phyloP scores from a whole-genome alignment of 1,139 yeast genomes.

The Taphrina betulina region DNA sequence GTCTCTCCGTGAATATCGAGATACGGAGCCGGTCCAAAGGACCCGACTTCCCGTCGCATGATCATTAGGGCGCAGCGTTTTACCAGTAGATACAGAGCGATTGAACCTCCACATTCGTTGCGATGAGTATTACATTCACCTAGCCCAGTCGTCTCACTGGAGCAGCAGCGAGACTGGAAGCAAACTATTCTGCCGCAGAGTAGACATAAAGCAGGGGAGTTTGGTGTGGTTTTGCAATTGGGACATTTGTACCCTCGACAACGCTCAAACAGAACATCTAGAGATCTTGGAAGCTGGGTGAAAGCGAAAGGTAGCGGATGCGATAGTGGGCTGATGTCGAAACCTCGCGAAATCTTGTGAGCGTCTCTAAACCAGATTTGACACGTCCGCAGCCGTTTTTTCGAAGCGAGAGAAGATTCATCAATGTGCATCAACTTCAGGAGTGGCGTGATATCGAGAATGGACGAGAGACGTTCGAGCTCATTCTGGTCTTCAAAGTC shows the following conservation, averaged over 20 bases:
- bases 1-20: conserved; percentile 84
- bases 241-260: conserved; percentile 34
- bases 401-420: neutral
- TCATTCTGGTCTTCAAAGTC: conserved; percentile 47
- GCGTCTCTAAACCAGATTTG: neutral
- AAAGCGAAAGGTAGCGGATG: conserved; percentile 29
- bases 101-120: conserved; percentile 54
- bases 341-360: neutral
- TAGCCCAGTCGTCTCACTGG: conserved; percentile 35
- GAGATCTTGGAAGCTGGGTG: conserved; percentile 34
- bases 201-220: conserved; percentile 84
- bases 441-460: conserved; percentile 54
- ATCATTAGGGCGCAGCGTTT: conserved; percentile 69
- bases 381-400: conserved; percentile 3
- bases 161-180: conserved; percentile 59
- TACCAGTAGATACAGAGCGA: conserved; percentile 78
- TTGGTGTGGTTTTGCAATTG: conserved; percentile 48
- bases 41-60: conserved; percentile 60
- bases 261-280: conserved; percentile 32
- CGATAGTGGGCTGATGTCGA: no score
- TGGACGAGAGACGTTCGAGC: conserved; percentile 57
- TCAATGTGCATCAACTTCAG: conserved; percentile 39
- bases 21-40: conserved; percentile 82
- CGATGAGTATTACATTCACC: conserved; percentile 36
- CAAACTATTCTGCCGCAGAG: conserved; percentile 74